Evolutionary conservation across 2,329 filamentous ascomycete genomes (phyloP).

Genomic region (Paecilomyces sp.): DNA sequence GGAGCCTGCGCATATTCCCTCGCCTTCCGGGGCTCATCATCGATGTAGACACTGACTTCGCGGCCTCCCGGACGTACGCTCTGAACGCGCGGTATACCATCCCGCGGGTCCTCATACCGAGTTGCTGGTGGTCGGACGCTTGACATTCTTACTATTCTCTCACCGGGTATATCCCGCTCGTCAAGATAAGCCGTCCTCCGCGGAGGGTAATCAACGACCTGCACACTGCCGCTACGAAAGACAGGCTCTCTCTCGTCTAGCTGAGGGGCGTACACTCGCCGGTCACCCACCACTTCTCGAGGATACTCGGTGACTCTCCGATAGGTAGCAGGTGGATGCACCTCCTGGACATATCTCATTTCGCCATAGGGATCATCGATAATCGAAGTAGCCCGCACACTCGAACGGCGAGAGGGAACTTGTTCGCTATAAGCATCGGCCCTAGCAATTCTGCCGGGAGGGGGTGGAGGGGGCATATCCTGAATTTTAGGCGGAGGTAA

Average conservation of each 20-base stretch:
- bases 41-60: slow-evolving; percentile 36
- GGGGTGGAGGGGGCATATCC: slow-evolving; percentile 24
- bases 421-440: slow-evolving; percentile 28
- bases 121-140: slow-evolving; percentile 51
- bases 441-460: slow-evolving; percentile 22
- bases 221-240: slow-evolving; percentile 32
- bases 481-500: slow-evolving; percentile 32
- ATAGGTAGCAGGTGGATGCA: slow-evolving; percentile 36
- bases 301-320: slow-evolving; percentile 32
- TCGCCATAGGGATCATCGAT: slow-evolving; percentile 35
- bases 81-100: slow-evolving; percentile 33
- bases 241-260: slow-evolving; percentile 27
- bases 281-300: slow-evolving; percentile 21
- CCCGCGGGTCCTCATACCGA: slow-evolving; percentile 37
- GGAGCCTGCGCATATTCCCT: slow-evolving; percentile 43
- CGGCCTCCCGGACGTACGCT: slow-evolving; percentile 37
- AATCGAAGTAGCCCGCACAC: slow-evolving; percentile 34
- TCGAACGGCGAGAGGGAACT: slow-evolving; percentile 20
- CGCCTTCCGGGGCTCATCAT: slow-evolving; percentile 29
- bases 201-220: slow-evolving; percentile 33
- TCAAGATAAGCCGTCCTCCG: slow-evolving; percentile 47
- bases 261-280: slow-evolving; percentile 24
- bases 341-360: slow-evolving; percentile 36
- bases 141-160: slow-evolving; percentile 49
- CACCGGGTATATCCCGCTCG: slow-evolving; percentile 55